Conservation (phyloP, 257 asterid genomes). For the Nemophila menziesii region DNA sequence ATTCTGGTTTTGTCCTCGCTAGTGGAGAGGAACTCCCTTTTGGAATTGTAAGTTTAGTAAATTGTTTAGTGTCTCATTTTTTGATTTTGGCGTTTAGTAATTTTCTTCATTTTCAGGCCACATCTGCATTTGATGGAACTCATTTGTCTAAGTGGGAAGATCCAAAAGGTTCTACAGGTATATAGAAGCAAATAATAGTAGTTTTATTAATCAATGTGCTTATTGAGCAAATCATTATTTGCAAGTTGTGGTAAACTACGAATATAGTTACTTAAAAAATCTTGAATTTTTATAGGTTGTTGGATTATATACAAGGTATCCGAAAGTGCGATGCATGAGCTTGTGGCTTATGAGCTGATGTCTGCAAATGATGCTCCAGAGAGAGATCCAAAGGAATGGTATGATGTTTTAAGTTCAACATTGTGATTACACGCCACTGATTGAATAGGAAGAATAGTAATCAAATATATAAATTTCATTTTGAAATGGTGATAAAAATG, state of each 20-base stretch:
- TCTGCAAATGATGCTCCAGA: conserved; percentile 95
- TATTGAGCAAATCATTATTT: not conserved
- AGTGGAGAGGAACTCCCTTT: conserved; percentile 99
- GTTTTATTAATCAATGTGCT: not conserved
- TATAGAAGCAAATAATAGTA: conserved; percentile 4
- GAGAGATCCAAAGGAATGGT: conserved; percentile 97
- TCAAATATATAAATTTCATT: no score
- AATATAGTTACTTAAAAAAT: not conserved
- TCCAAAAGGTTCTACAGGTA: conserved; percentile 94
- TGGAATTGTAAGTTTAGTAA: conserved; percentile 61
- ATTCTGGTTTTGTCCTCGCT: conserved; percentile 75
- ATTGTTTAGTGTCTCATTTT: conserved; percentile 10
- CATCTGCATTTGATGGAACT: conserved; percentile 95
- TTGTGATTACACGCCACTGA: no score
- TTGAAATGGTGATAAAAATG: not conserved
- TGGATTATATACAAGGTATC: conserved; percentile 64
- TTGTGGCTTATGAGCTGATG: conserved; percentile 80
- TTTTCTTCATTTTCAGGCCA: conserved; percentile 32
- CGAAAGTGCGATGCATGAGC: conserved; percentile 43
- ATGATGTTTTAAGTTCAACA: conserved; percentile 7
- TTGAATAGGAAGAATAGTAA: no score
- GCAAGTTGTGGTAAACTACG: not conserved
- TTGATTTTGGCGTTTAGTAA: conserved; percentile 5
- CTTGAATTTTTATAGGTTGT: conserved; percentile 45
- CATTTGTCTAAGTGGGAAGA: conserved; percentile 99